A percentile compares a stretch with the other conserved stretches of the same genome.
Evolutionary conservation across 2,329 filamentous ascomycete species (phyloP).

Genomic region (Colletotrichum paranaense): DNA sequence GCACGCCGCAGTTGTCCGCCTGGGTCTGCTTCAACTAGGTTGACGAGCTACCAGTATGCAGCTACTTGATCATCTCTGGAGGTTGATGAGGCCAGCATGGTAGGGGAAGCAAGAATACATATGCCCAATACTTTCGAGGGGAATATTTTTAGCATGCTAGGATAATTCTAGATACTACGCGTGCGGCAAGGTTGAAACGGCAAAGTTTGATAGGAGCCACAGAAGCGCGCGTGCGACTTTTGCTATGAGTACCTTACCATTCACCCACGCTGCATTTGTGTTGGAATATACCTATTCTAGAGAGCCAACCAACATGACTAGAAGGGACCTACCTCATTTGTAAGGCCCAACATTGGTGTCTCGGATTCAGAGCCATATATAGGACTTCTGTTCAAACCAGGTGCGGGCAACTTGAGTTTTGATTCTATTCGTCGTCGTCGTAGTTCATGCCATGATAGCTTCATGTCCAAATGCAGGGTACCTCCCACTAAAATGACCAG

Average conservation of each 20-base stretch:
- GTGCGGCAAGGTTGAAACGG: too few relatives aligned
- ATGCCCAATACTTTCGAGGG: too few relatives aligned
- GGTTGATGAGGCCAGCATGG: too few relatives aligned
- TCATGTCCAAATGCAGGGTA: neutral
- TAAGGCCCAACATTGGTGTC: neutral
- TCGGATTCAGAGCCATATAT: neutral
- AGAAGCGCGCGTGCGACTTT: too few relatives aligned
- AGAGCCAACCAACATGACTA: neutral
- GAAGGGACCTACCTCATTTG: neutral
- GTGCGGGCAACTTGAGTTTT: neutral
- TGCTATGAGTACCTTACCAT: neutral
- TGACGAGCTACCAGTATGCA: too few relatives aligned
- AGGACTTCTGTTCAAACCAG: neutral
- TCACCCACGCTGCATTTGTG: neutral
- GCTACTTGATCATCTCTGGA: too few relatives aligned
- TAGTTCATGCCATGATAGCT: neutral
- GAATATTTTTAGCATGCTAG: too few relatives aligned
- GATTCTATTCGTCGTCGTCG: neutral
- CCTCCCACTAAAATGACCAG: neutral
- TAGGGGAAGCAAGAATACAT: too few relatives aligned
- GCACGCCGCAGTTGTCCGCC: too few relatives aligned
- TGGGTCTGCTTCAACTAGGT: too few relatives aligned
- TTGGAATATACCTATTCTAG: neutral
- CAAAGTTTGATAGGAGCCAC: too few relatives aligned
- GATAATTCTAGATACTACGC: too few relatives aligned